Evolutionary conservation across 768 basidiomycete genomes (phyloP), one percentile per base, ranked within the genome.

Genomic region (Amanita pallidorosea): DNA sequence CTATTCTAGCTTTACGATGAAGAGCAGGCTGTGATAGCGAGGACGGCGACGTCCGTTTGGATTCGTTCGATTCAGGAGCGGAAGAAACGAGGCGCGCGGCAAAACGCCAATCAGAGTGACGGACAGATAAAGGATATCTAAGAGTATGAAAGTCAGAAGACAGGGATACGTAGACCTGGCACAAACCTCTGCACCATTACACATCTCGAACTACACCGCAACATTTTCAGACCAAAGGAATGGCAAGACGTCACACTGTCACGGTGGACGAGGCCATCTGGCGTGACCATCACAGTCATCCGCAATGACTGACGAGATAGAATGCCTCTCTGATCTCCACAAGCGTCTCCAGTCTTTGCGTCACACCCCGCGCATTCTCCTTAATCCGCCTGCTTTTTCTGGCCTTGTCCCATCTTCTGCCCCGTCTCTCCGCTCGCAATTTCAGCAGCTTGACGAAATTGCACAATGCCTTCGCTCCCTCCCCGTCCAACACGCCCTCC

Each of bases 401-500:
- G 42, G 45, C 47, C 43, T 49, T 15, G 34, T 63, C 25, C 51
- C 61, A 7, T 57, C 61, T 47, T 47, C 59, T 17, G 18, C 61
- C 52, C 59, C 66, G 49, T 54, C 57, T 47, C 62, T 53, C 44
- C 67, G 51, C 38, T 59, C 67, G 5, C 70, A 79, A 44, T 76
- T 81, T 47, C 64, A 71, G 52, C 67, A 72, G 34, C 50, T 82
- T 29, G 71, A 66, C 44, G 70, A 69, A 7, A 68, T 84, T 45
- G 63, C 65, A n/a, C 75, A 76, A 4, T 58, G 64, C 23, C 55
- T 82, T 4, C 63, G 70, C 22, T 75, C 77, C 4, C 75, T 75
- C 43, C 65, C 67, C 5, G 70, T 80, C 5, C 85, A 88, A 61
- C 67, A 74, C 0, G 84, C 83, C 2, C 64, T 88, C 48, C 63